Base-by-base conservation (phyloP, 208 protist genomes). In the Leishmania mexicana region DNA sequence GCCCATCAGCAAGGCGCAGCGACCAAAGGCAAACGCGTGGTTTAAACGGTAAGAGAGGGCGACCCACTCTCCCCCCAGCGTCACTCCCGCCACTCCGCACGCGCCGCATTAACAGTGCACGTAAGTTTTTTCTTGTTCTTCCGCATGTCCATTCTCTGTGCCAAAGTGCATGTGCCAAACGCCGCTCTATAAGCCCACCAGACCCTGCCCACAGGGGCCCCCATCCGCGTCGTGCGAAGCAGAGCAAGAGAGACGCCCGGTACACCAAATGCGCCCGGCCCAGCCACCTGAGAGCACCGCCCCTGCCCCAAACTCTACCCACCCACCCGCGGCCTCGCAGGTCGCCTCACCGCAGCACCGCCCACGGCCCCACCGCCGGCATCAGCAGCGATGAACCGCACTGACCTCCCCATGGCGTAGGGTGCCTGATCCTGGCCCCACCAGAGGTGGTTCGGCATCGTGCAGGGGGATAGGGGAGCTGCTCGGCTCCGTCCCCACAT, bases 1-100 rank as follows among this genome's bases (percentile, higher is more conserved):
- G 6, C 83, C 54, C 19, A 81, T 85, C 72, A 65, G 80, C 35
- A 89, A 83, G 47, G 83, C 85, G 51, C 79, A 90, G 79, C 54
- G 73, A 24, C 15, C 54, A 11, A 77, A 75, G 42, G 58, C 78
- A 24, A 94, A 94, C 75, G 88, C 88, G 19, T 94, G 90, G 90
- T 91, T 94, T 64, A 72, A 75, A 6, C 75, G 72, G 49, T 81
- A 81, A 47, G 47, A 13, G 71, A 75, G 24, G 47, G 47, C 2
- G 71, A 8, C 71, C 6, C 28, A 35, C 71, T 28, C 71, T 28
- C 0, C 8, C 71, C 28, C n/a, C 42, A 17, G 6, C 58, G 71
- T 8, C 10, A 47, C 65, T 47, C 40, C 24, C 15, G 15, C 21
- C 38, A 24, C 40, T 38, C 5, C 65, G 24, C 19, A n/a, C 40